Conservation (phyloP, 2,329 filamentous ascomycete genomes). For the Malbranchea zuffiana region DNA sequence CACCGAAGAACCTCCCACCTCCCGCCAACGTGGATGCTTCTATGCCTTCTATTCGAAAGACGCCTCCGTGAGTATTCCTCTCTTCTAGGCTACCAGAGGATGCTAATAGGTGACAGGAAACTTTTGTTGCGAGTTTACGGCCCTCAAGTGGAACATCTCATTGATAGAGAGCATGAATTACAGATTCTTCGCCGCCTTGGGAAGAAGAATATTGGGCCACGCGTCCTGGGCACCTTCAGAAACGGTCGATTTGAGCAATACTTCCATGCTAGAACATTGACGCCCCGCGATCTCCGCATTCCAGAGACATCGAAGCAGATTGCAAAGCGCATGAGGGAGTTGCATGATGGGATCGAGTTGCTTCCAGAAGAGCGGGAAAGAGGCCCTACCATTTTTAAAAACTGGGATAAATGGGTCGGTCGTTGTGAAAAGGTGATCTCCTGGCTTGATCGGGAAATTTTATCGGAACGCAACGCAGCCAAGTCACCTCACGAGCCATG, state of each 20-base stretch:
- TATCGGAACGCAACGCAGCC: constrained; percentile 34
- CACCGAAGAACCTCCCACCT: constrained; percentile 53
- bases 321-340: constrained; percentile 91
- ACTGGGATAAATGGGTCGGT: constrained; percentile 89
- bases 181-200: constrained; percentile 75
- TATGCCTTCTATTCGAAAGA: constrained; percentile 31
- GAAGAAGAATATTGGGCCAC: constrained; percentile 84
- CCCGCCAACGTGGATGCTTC: constrained; percentile 31
- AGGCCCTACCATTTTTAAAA: constrained; percentile 76
- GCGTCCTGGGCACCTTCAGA: constrained; percentile 78
- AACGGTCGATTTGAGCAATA: constrained; percentile 96
- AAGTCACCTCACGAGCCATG: constrained; percentile 44
- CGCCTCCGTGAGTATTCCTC: constrained; percentile 38
- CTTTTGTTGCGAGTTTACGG: constrained; percentile 86
- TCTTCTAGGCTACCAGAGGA: not conserved
- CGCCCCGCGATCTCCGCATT: constrained; percentile 61
- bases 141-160: constrained; percentile 87
- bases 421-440: constrained; percentile 43
- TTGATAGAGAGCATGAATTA: constrained; percentile 84
- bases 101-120: constrained; percentile 42
- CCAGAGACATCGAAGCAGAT: constrained; percentile 82
- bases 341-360: constrained; percentile 87
- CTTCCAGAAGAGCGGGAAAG: constrained; percentile 63
- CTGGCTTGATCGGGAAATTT: constrained; percentile 49
- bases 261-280: constrained; percentile 74